Conservation (phyloP, 768 basidiomycete species). For the Pisolithus marmoratus region DNA sequence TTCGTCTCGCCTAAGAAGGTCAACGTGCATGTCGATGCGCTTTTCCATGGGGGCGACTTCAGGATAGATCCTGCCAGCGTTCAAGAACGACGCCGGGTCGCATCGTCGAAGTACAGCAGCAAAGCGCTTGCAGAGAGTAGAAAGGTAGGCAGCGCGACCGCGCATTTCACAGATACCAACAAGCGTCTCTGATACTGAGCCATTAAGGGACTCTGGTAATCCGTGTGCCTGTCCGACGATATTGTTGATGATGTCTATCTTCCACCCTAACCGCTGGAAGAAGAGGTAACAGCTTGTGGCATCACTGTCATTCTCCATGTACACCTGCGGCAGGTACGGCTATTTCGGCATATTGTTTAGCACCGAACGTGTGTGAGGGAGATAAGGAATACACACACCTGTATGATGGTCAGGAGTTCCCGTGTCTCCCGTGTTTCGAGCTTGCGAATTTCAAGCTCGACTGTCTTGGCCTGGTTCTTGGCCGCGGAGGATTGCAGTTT, state of each 20-base stretch:
- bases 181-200: conserved; percentile 73
- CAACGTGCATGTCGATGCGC: conserved; percentile 87
- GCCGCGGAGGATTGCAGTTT: conserved; percentile 88
- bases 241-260: conserved; percentile 80
- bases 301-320: conserved; percentile 84
- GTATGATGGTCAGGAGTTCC: conserved; percentile 77
- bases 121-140: conserved; percentile 85
- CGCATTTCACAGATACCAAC: conserved; percentile 93
- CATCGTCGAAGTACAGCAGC: conserved; percentile 76
- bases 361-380: not conserved
- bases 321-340: conserved; percentile 90
- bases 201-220: conserved; percentile 80
- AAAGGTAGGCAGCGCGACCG: conserved; percentile 73
- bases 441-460: conserved; percentile 84
- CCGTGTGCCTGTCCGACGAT: conserved; percentile 80
- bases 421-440: conserved; percentile 79
- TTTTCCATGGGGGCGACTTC: conserved; percentile 89
- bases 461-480: conserved; percentile 84
- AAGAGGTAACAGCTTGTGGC: conserved; percentile 87
- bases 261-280: conserved; percentile 84
- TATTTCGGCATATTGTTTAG: conserved; percentile 22
- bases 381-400: conserved; percentile 39
- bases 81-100: conserved; percentile 81
- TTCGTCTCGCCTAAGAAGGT: conserved; percentile 77
- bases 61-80: conserved; percentile 72